Percentiles rank a stretch among this genome's conserved stretches.
Conservation (phyloP, 1,284 basidiomycete genomes). For the Spongispora temasekensis region DNA sequence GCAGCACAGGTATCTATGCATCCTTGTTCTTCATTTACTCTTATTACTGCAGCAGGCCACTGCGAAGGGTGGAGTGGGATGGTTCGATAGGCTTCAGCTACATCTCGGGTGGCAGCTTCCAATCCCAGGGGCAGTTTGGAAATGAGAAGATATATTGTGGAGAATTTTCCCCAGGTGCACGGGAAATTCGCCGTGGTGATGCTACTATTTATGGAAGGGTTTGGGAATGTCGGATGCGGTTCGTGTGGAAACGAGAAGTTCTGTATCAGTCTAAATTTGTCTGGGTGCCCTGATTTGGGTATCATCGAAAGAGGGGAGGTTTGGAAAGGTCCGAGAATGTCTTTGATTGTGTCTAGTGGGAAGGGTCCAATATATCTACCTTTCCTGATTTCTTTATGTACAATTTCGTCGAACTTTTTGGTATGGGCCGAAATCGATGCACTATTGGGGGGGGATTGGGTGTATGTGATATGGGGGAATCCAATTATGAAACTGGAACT, state of each 20-base stretch:
- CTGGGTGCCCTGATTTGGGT: background rate
- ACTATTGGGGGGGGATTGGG: conserved; percentile 3
- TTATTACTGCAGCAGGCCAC: conserved; percentile 1
- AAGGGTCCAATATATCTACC: conserved; percentile 4
- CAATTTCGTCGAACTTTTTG: background rate
- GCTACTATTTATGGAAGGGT: background rate
- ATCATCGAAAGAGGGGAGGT: conserved; percentile 4
- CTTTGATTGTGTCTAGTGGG: background rate
- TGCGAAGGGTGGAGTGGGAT: background rate
- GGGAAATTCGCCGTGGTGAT: background rate
- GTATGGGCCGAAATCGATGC: background rate
- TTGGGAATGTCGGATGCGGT: rapidly evolving
- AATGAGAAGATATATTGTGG: background rate
- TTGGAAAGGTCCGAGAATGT: conserved; percentile 3
- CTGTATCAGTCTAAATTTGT: conserved; percentile 5
- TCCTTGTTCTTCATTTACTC: background rate
- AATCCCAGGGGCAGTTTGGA: background rate
- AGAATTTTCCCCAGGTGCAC: too few relatives aligned
- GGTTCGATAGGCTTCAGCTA: background rate
- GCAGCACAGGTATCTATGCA: background rate
- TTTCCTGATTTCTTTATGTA: conserved; percentile 4
- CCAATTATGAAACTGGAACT: background rate
- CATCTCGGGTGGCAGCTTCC: background rate
- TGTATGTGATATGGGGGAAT: background rate
- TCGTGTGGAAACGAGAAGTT: conserved; percentile 4